Conservation (phyloP, 129 eudicot species). For the Erigeron canadensis region DNA sequence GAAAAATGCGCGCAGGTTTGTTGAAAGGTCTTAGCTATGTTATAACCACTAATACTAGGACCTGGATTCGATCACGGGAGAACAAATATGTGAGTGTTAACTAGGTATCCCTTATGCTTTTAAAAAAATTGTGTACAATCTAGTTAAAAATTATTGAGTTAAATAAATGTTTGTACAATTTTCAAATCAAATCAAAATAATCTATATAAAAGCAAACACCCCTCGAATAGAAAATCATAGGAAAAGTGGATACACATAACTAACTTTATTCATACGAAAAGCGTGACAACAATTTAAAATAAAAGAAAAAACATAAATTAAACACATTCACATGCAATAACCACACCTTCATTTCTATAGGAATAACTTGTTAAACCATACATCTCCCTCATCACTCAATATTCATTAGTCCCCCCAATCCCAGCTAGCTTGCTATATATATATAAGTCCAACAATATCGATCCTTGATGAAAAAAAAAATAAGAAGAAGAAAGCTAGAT, state of each 20-base stretch:
- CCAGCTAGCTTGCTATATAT: background rate
- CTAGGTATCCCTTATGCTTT: too few relatives aligned
- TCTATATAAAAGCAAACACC: too few relatives aligned
- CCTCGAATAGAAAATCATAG: background rate
- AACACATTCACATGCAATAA: slow-evolving; percentile 20
- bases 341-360: slow-evolving; percentile 3
- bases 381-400: background rate
- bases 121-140: too few relatives aligned
- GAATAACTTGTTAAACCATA: background rate
- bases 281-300: slow-evolving; percentile 4
- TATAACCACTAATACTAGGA: too few relatives aligned
- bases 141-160: too few relatives aligned
- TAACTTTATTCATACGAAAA: slow-evolving; percentile 30
- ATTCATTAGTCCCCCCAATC: background rate
- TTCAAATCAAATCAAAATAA: too few relatives aligned
- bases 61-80: too few relatives aligned
- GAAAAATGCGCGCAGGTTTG: too few relatives aligned
- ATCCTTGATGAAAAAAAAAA: background rate
- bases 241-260: background rate
- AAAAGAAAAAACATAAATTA: background rate
- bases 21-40: too few relatives aligned
- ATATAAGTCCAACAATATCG: background rate
- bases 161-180: too few relatives aligned
- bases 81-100: too few relatives aligned
- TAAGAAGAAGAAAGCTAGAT: background rate